Evolutionary conservation across 2,329 filamentous ascomycete species (phyloP), one percentile per base, ranked within the genome.

Genomic region (Aspergillus piperis): DNA sequence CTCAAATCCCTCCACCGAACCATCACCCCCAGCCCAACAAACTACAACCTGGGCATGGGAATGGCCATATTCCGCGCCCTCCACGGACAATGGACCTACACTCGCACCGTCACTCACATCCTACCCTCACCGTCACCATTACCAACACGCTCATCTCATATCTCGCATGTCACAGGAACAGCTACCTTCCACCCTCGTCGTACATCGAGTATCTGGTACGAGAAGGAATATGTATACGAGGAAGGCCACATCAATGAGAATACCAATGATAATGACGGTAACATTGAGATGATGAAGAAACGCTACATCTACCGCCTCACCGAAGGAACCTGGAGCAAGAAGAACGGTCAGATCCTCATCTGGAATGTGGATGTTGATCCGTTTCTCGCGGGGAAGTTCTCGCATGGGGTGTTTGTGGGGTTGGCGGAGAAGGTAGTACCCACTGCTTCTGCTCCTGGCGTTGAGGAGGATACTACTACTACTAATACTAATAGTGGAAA

Each of bases 41-140:
- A 55, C 25, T 23, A n/a, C 47, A 25, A 54, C 15, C 76, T 77
- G 3, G 90, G 88, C 60, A 83, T 90, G 2, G 81, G 88, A 0
- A 79, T 82, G 3, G 90, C 88, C 5, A 84, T 90, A 0, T 94
- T 92, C 71, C 80, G 88, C 60, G 88, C 85, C 7, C 79, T 94
- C 1, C 84, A 91, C 36, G 90, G 90, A 6, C 79, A 80, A 3
- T 94, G 90, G 90, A 82, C 75, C 3, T 79, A 91, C 1, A 54
- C 58, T 3, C 54, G 59, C 17, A 81, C 84, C 54, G 82, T 87
- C 1, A 25, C 10, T 8, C 21, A 13, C 19, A 41, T 36, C 30
- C 10, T 36, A 15, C 15, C 51, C 8, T 17, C 30, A 17, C 6
- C 36, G 36, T 42, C 17, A 13, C 10, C n/a, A 6, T 17, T 15